Conservation (phyloP, 495 filamentous ascomycete species). For the Amniculicola lignicola region DNA sequence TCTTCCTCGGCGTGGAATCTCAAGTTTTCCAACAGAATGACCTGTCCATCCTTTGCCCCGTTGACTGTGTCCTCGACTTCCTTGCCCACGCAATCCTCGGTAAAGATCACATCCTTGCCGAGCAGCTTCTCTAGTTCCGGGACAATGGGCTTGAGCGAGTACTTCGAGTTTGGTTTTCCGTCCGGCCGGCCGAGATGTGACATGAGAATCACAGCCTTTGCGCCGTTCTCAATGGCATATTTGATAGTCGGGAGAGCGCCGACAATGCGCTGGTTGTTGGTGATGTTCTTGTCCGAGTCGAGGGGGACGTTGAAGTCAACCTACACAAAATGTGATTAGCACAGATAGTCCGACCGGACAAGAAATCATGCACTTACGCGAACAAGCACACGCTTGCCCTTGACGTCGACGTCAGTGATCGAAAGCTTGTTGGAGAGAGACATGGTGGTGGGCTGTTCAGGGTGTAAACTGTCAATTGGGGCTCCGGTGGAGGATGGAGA, state of each 20-base stretch:
- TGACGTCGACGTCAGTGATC: constrained; percentile 92
- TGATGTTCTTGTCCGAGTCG: constrained; percentile 84
- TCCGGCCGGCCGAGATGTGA: constrained; percentile 96
- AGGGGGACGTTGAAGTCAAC: constrained; percentile 99
- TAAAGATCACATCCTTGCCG: constrained; percentile 76
- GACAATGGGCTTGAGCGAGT: constrained; percentile 88
- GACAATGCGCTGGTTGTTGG: constrained; percentile 97
- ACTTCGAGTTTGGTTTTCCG: constrained; percentile 84
- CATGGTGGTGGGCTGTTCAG: constrained; percentile 56
- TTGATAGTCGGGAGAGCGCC: constrained; percentile 97
- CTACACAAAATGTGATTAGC: constrained; percentile 46
- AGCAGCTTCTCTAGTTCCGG: constrained; percentile 89
- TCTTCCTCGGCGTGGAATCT: constrained; percentile 98
- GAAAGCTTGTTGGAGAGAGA: constrained; percentile 98
- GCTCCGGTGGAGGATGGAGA: too few species aligned
- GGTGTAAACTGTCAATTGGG: constrained; percentile 6
- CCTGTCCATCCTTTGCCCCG: constrained; percentile 75
- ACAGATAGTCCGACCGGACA: not conserved
- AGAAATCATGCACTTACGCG: constrained; percentile 60
- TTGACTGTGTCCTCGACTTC: constrained; percentile 86
- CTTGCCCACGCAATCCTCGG: constrained; percentile 84
- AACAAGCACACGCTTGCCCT: constrained; percentile 96
- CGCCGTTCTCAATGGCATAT: constrained; percentile 89
- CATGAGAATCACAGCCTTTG: constrained; percentile 96
- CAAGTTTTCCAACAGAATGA: constrained; percentile 94